Conservation (phyloP, 129 eudicot species). For the Flaveria ramosissima region DNA sequence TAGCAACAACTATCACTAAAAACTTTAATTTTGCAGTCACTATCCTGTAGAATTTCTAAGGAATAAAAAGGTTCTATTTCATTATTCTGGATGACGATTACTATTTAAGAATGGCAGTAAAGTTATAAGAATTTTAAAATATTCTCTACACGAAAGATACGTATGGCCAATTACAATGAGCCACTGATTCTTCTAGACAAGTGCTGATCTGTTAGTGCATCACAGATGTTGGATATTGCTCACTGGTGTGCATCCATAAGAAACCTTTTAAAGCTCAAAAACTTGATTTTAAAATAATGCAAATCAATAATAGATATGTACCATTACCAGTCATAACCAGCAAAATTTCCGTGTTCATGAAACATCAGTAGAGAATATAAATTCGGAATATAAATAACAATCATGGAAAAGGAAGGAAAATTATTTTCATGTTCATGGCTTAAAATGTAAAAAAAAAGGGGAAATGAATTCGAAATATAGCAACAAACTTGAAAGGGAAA, state of each 20-base stretch:
- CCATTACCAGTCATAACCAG: background rate
- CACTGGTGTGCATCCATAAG: conserved; percentile 26
- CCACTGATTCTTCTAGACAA: conserved; percentile 30
- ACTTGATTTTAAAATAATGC: background rate
- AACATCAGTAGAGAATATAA: background rate
- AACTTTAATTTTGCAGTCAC: conserved; percentile 31
- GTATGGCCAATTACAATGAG: conserved; percentile 25
- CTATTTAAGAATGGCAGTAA: conserved; percentile 35
- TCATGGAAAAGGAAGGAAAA: conserved; percentile 9
- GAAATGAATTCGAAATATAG: background rate
- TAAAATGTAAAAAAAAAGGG: background rate
- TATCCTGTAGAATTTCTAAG: conserved; percentile 29
- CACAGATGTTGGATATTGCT: conserved; percentile 15
- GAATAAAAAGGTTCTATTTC: conserved; percentile 34
- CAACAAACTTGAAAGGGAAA: background rate
- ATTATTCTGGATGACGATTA: conserved; percentile 33
- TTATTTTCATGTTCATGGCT: conserved; percentile 1
- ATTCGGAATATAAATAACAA: background rate
- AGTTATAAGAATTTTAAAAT: conserved; percentile 24
- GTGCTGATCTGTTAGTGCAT: conserved; percentile 21
- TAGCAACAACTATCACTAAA: conserved; percentile 21
- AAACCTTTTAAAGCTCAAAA: conserved; percentile 23
- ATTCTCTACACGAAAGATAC: conserved; percentile 30
- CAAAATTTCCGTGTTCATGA: conserved; percentile 11
- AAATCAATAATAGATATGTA: background rate